Evolutionary conservation across 192 early-diverging fungal species (phyloP).

Genomic region (Linnemannia zychae): DNA sequence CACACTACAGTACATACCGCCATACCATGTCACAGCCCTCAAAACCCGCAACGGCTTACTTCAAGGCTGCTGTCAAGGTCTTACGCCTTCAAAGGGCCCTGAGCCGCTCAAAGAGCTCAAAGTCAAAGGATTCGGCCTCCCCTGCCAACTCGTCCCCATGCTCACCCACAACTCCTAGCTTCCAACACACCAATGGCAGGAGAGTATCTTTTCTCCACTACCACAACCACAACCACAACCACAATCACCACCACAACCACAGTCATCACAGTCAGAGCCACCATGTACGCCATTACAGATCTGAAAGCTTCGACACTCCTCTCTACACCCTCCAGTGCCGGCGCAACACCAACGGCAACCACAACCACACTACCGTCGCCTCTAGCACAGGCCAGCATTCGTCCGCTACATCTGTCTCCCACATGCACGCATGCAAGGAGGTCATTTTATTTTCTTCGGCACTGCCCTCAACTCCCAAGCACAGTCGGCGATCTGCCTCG

Average conservation of each 20-base stretch:
- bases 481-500: slow-evolving; percentile 21
- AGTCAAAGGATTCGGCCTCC: slow-evolving; percentile 29
- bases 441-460: neutral
- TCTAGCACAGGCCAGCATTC: neutral
- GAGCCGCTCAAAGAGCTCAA: slow-evolving; percentile 17
- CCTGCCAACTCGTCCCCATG: neutral
- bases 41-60: slow-evolving; percentile 29
- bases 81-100: slow-evolving; percentile 31
- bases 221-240: neutral
- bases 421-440: slow-evolving; percentile 11
- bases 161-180: slow-evolving; percentile 20
- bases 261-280: slow-evolving; percentile 15
- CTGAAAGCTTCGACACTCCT: slow-evolving; percentile 26
- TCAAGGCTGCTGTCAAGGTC: slow-evolving; percentile 43
- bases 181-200: slow-evolving; percentile 48
- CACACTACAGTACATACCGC: neutral
- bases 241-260: slow-evolving; percentile 2
- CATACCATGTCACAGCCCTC: slow-evolving; percentile 29
- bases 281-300: neutral
- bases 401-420: neutral
- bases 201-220: slow-evolving; percentile 26
- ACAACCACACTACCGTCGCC: neutral
- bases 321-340: slow-evolving; percentile 33
- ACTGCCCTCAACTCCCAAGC: slow-evolving; percentile 23
- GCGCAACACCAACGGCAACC: slow-evolving; percentile 9